Conservation (phyloP, 257 asterid genomes). For the Nicotiana noctiflora region DNA sequence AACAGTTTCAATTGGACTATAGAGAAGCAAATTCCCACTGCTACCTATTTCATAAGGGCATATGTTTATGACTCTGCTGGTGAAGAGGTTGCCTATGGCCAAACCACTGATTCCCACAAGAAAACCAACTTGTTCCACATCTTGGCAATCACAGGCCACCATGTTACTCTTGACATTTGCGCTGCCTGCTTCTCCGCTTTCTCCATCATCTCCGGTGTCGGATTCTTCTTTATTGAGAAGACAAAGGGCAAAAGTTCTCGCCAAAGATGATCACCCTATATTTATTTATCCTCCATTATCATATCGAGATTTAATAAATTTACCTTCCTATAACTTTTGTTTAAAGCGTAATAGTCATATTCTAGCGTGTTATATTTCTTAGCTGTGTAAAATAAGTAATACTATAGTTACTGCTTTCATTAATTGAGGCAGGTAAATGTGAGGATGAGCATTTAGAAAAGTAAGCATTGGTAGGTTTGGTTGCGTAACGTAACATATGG, state of each 20-base stretch:
- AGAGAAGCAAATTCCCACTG: conserved; percentile 44
- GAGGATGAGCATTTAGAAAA: not conserved
- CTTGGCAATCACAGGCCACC: conserved; percentile 53
- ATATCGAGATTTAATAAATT: not conserved
- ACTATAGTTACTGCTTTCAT: not conserved
- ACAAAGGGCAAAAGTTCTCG: conserved; percentile 28
- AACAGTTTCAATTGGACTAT: conserved; percentile 36
- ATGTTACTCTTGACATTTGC: conserved; percentile 42
- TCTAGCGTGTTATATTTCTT: not conserved
- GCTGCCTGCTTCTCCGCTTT: conserved; percentile 60
- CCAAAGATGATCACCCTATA: conserved; percentile 11
- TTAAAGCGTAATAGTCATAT: not conserved
- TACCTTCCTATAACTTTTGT: not conserved
- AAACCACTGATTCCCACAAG: conserved; percentile 39
- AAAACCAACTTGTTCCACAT: conserved; percentile 37
- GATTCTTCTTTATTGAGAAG: conserved; percentile 65
- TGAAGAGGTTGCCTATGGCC: conserved; percentile 51
- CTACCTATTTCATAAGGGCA: conserved; percentile 57
- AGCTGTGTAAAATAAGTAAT: not conserved
- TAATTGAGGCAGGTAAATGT: not conserved
- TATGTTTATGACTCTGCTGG: conserved; percentile 32
- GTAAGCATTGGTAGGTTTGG: not conserved
- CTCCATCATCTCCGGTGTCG: conserved; percentile 49
- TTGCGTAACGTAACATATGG: not conserved
- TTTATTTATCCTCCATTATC: not conserved